Evolutionary conservation across 352 stramenopile species (phyloP), one percentile per base, ranked within the genome.

Genomic region (Pythium pectinolyticum): DNA sequence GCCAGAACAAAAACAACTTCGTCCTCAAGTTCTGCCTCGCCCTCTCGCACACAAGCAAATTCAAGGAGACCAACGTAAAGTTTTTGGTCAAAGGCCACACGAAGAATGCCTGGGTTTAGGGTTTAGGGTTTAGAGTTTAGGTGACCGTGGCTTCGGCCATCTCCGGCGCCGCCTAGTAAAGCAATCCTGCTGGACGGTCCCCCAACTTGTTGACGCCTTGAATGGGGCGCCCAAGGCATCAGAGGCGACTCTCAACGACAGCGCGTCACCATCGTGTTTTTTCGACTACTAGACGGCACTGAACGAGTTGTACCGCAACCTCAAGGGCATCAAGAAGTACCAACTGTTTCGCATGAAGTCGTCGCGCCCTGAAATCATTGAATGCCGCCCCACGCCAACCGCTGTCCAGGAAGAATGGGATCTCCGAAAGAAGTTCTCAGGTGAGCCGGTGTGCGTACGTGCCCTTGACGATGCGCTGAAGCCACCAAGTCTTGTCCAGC

Each of bases 311-410:
- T 56, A 56, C 48, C 37, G 40, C 25, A 40, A 56, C 28, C 27
- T 56, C 9, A n/a, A 19, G 5, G 48, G 48, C 5, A 41, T 56
- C 27, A 56, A 37, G 14, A 11, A 56, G 48, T 56, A 41, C 25
- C 48, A 56, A 40, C 48, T 56, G 48, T 56, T 56, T 40, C 27
- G 27, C 4, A 56, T 56, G 48, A 24, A 28, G 4, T 15, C 37
- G 17, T 37, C 27, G 6, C 48, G 48, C 5, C 48, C 48, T 15
- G 48, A 28, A 4, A 40, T 56, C 12, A 28, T 56, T 6, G 48
- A 56, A 28, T 56, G 48, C 20, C 45, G 45, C 19, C 20, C 19
- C 5, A n/a, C 20, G 15, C 45, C 45, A 8, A 19, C 12, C 22
- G 45, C 28, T 24, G 17, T n/a, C 5, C 45, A 52, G 20, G 27